Percentiles rank a stretch among this genome's conserved stretches.
Conservation (phyloP, 2,329 filamentous ascomycete genomes). For the Aschersonia sp. region DNA sequence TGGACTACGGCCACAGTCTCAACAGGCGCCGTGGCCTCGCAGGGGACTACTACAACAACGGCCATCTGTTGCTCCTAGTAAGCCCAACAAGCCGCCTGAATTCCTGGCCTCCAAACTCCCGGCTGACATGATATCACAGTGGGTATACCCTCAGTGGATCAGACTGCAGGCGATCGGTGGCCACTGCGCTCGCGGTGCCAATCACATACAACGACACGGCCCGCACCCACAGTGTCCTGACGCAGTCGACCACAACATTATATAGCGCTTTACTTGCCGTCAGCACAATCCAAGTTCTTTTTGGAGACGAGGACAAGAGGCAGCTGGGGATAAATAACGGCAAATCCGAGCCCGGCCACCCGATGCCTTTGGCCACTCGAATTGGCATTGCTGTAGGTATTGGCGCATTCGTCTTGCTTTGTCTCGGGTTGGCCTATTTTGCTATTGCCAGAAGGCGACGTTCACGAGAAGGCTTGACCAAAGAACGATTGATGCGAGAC, state of each 20-base stretch:
- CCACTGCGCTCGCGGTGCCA: constrained; percentile 21
- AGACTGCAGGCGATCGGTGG: constrained; percentile 18
- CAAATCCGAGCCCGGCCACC: constrained; percentile 6
- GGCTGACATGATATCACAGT: constrained; percentile 8
- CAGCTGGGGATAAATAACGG: constrained; percentile 18
- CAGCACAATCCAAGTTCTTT: constrained; percentile 21
- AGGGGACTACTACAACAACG: constrained; percentile 19
- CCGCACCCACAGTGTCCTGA: constrained; percentile 17
- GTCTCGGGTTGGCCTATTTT: constrained; percentile 11
- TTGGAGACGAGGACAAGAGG: constrained; percentile 19
- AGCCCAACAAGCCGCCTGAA: constrained; percentile 6
- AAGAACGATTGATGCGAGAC: constrained; percentile 4
- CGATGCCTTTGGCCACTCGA: constrained; percentile 15
- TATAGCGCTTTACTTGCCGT: constrained; percentile 22
- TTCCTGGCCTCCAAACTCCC: background rate
- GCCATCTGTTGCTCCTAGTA: constrained; percentile 27
- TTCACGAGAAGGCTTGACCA: constrained; percentile 6
- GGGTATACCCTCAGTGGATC: constrained; percentile 19
- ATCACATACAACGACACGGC: constrained; percentile 20
- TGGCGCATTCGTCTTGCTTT: constrained; percentile 14
- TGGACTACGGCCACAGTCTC: constrained; percentile 23
- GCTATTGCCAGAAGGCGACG: constrained; percentile 12
- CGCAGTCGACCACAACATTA: constrained; percentile 21
- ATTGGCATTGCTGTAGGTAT: constrained; percentile 21
- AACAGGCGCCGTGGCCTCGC: constrained; percentile 11